These are phyloP conservation scores for Tricholoma hemisulphureum DNA, from an alignment of 768 basidiomycete genomes.

Conservation along the genomic window DNA sequence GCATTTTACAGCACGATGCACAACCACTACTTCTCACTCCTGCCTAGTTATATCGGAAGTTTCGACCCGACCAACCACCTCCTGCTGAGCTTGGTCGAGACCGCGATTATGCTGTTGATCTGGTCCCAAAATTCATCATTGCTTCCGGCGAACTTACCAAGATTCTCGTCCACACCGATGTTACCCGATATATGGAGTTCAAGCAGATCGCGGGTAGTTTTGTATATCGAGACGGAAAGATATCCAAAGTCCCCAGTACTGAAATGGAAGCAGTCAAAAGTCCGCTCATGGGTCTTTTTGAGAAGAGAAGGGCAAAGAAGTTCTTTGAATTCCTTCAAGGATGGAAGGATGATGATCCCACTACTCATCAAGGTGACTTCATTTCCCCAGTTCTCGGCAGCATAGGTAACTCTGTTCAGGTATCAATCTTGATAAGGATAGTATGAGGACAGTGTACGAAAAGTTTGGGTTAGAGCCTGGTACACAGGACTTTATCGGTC, in stretches of 20 bases:
- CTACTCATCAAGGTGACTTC: slow-evolving; percentile 84
- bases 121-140: slow-evolving; percentile 99
- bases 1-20: slow-evolving; percentile 15
- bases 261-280: slow-evolving; percentile 96
- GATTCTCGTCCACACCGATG: slow-evolving; percentile 98
- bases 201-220: slow-evolving; percentile 99
- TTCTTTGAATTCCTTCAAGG: slow-evolving; percentile 97
- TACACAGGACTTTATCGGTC: slow-evolving; percentile 98
- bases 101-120: slow-evolving; percentile 96
- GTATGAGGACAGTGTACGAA: slow-evolving; percentile 93
- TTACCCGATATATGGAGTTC: slow-evolving; percentile 98
- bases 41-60: slow-evolving; percentile 90
- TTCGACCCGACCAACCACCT: slow-evolving; percentile 72
- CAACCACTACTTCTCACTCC: background rate
- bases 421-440: slow-evolving; percentile 82
- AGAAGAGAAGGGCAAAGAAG: slow-evolving; percentile 97
- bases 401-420: slow-evolving; percentile 43
- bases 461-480: slow-evolving; percentile 97
- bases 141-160: slow-evolving; percentile 95
- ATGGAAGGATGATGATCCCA: slow-evolving; percentile 94
- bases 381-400: background rate
- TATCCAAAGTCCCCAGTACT: slow-evolving; percentile 96
- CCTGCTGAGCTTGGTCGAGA: slow-evolving; percentile 91
- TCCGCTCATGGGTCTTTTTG: slow-evolving; percentile 98
- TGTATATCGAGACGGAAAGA: slow-evolving; percentile 94